Evolutionary conservation across 139 green algal species (phyloP).

Genomic region (Closterium sp.): DNA sequence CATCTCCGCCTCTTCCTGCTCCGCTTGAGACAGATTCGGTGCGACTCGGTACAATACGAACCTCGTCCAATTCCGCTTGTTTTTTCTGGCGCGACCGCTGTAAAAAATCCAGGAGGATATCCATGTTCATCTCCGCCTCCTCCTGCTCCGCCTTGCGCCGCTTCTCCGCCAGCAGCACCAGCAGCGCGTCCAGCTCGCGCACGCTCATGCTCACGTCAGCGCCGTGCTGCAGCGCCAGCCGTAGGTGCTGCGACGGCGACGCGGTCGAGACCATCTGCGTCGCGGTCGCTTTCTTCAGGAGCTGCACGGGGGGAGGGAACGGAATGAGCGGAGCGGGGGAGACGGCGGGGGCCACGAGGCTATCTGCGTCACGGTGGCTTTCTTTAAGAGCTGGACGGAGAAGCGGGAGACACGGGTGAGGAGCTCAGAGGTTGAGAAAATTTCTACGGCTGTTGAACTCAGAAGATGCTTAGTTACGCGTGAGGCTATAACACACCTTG

Average conservation of each 20-base stretch:
- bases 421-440: background rate
- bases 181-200: slow-evolving; percentile 42
- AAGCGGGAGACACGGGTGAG: background rate
- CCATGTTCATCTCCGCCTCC: slow-evolving; percentile 49
- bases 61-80: slow-evolving; percentile 40
- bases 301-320: slow-evolving; percentile 9
- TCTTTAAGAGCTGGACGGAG: background rate
- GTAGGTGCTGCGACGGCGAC: slow-evolving; percentile 45
- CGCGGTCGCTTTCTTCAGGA: slow-evolving; percentile 38
- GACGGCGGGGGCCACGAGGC: background rate
- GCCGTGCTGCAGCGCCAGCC: slow-evolving; percentile 43
- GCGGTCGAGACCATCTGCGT: slow-evolving; percentile 38
- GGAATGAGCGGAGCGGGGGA: background rate
- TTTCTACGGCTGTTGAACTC: slow-evolving; percentile 23
- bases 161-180: slow-evolving; percentile 44
- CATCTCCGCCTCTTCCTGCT: too few relatives aligned
- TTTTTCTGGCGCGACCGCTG: slow-evolving; percentile 39
- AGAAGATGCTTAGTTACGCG: background rate
- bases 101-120: slow-evolving; percentile 47
- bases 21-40: too few relatives aligned
- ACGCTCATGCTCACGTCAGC: slow-evolving; percentile 40
- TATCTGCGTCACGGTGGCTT: background rate
- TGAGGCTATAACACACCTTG: background rate
- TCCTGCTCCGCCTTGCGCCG: slow-evolving; percentile 48
- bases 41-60: background rate